Percentiles rank a stretch among this genome's conserved stretches.
Conservation (phyloP, 352 stramenopile species). For the Globisporangium spiculum region DNA sequence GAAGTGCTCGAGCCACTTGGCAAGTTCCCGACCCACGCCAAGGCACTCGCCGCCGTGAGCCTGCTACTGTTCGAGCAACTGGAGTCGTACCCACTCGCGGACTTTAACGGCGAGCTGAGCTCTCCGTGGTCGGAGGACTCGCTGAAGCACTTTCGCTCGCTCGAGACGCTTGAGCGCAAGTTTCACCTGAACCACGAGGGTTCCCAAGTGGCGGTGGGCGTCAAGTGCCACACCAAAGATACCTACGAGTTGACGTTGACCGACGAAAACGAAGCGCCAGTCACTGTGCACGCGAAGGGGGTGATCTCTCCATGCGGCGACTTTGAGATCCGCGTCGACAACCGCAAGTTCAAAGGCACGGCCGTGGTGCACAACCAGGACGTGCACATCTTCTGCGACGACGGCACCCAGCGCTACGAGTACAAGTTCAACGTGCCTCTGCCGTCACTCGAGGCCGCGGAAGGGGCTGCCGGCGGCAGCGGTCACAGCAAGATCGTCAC, state of each 20-base stretch:
- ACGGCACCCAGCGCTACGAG: slow-evolving; percentile 67
- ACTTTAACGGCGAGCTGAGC: slow-evolving; percentile 39
- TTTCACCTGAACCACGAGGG: slow-evolving; percentile 52
- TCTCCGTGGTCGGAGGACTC: slow-evolving; percentile 58
- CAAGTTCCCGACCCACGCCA: slow-evolving; percentile 52
- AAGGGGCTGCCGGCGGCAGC: slow-evolving; percentile 26
- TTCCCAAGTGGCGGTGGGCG: slow-evolving; percentile 31
- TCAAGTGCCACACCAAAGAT: slow-evolving; percentile 40
- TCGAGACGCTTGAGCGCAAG: slow-evolving; percentile 49
- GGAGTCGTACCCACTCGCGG: slow-evolving; percentile 26
- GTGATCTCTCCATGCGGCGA: slow-evolving; percentile 40
- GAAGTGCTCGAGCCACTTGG: slow-evolving; percentile 70
- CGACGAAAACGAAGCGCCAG: slow-evolving; percentile 18
- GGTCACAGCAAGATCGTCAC: slow-evolving; percentile 67
- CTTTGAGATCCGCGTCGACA: slow-evolving; percentile 66
- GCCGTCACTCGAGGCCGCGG: slow-evolving; percentile 37
- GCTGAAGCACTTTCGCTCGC: slow-evolving; percentile 57
- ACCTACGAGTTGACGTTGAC: slow-evolving; percentile 41
- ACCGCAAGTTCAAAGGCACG: slow-evolving; percentile 63
- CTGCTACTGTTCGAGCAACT: slow-evolving; percentile 72
- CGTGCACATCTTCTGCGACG: slow-evolving; percentile 76
- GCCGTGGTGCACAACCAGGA: slow-evolving; percentile 64
- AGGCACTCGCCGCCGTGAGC: slow-evolving; percentile 71
- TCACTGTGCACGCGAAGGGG: slow-evolving; percentile 30
- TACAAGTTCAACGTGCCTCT: slow-evolving; percentile 82